phyloP scores from a whole-genome alignment of 148 eudicot species.

The Suaeda aralocaspica region DNA sequence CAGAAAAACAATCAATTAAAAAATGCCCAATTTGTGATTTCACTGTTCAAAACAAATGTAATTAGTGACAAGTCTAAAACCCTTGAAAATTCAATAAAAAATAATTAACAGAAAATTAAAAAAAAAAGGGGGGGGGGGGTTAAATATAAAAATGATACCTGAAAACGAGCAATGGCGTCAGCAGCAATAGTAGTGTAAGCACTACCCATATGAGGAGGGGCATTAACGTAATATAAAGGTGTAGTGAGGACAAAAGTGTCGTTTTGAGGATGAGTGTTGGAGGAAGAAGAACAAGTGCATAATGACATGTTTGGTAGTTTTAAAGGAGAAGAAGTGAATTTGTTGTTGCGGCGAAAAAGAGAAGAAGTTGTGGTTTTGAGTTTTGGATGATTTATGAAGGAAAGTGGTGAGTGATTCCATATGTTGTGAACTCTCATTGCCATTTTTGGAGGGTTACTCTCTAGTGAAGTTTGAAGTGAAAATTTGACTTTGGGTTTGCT shows the following conservation, averaged over 20 bases:
- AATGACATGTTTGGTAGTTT: conserved; percentile 36
- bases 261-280: conserved; percentile 5
- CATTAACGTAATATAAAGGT: conserved; percentile 98
- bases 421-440: conserved; percentile 52
- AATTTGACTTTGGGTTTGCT: too few species aligned
- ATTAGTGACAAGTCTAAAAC: not conserved
- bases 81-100: not conserved
- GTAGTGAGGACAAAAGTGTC: conserved; percentile 83
- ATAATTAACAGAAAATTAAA: not conserved
- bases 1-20: not conserved
- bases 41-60: too few species aligned
- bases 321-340: conserved; percentile 24
- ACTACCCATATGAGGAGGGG: conserved; percentile 99
- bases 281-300: conserved; percentile 36
- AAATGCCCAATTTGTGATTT: too few species aligned
- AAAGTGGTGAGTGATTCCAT: conserved; percentile 26
- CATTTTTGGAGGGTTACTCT: conserved; percentile 29
- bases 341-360: conserved; percentile 24
- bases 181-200: conserved; percentile 99
- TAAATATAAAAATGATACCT: too few species aligned
- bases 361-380: conserved; percentile 29
- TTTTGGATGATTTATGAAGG: conserved; percentile 26
- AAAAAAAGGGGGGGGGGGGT: not conserved
- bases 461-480: too few species aligned
- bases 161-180: conserved; percentile 94